Evolutionary conservation across 495 filamentous ascomycete genomes (phyloP).

Genomic region (Lophiostoma macrostomum): DNA sequence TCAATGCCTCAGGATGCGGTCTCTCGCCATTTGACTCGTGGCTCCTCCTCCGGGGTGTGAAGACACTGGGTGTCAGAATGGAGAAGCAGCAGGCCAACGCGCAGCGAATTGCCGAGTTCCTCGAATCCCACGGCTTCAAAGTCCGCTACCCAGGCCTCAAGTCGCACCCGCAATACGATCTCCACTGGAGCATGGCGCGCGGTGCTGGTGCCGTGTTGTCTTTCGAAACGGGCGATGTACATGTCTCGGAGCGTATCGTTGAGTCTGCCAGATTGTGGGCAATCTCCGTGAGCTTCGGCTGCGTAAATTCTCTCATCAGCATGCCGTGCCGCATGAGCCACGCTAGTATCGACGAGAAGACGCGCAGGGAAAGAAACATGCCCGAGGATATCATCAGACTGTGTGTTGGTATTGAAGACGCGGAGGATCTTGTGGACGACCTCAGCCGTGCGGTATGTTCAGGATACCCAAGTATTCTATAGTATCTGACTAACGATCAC

Average conservation of each 20-base stretch:
- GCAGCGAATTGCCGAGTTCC: slow-evolving; percentile 83
- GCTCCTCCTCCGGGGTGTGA: slow-evolving; percentile 89
- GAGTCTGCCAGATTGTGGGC: slow-evolving; percentile 88
- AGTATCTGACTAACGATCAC: slow-evolving; percentile 15
- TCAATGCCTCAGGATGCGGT: slow-evolving; percentile 92
- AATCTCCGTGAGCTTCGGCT: slow-evolving; percentile 94
- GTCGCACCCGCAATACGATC: slow-evolving; percentile 92
- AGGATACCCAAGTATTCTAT: slow-evolving; percentile 1
- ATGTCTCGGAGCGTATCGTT: slow-evolving; percentile 84
- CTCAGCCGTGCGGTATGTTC: slow-evolving; percentile 78
- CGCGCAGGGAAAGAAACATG: slow-evolving; percentile 80
- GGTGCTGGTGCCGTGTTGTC: slow-evolving; percentile 91
- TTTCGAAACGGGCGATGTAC: slow-evolving; percentile 87
- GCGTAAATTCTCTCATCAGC: slow-evolving; percentile 96
- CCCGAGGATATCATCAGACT: slow-evolving; percentile 94
- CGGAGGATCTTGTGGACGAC: slow-evolving; percentile 89
- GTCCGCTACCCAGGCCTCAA: slow-evolving; percentile 92
- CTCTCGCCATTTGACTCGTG: slow-evolving; percentile 93
- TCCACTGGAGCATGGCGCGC: slow-evolving; percentile 91
- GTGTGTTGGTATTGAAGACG: slow-evolving; percentile 96
- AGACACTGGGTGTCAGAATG: slow-evolving; percentile 96
- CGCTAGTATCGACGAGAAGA: slow-evolving; percentile 95
- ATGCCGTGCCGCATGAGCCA: slow-evolving; percentile 99
- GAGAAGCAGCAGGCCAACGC: slow-evolving; percentile 95
- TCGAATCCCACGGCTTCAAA: slow-evolving; percentile 86